phyloP scores from a whole-genome alignment of 1,284 basidiomycete species.

The Earliella scabrosa region DNA sequence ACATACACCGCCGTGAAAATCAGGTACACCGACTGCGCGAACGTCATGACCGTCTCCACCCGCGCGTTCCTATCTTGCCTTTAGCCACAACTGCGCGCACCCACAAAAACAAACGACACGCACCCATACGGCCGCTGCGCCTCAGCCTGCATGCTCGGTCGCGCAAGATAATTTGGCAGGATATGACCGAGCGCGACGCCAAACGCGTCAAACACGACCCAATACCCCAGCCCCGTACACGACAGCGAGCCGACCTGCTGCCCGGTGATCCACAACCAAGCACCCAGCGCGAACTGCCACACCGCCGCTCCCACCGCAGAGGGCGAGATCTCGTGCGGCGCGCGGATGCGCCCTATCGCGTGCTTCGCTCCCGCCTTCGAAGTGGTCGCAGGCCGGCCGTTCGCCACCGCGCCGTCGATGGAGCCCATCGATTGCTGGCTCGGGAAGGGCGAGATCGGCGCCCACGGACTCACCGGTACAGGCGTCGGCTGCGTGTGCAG shows the following conservation, averaged over 20 bases:
- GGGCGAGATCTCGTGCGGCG: conserved; percentile 25
- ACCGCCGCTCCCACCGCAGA: conserved; percentile 35
- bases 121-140: conserved; percentile 71
- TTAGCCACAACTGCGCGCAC: background rate
- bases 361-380: conserved; percentile 20
- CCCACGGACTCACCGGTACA: conserved; percentile 58
- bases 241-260: conserved; percentile 89
- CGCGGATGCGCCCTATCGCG: conserved; percentile 27
- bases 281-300: conserved; percentile 64
- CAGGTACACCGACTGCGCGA: conserved; percentile 88
- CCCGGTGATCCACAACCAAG: conserved; percentile 87
- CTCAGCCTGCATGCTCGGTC: conserved; percentile 32
- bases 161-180: conserved; percentile 45
- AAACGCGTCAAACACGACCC: conserved; percentile 94
- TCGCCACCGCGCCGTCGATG: conserved; percentile 6
- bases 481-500: conserved; percentile 56
- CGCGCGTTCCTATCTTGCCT: conserved; percentile 62
- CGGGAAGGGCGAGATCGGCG: conserved; percentile 45
- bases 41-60: conserved; percentile 79
- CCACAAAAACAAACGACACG: conserved; percentile 32
- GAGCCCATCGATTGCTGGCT: conserved; percentile 15
- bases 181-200: conserved; percentile 69
- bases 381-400: conserved; percentile 4
- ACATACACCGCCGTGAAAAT: conserved; percentile 92
- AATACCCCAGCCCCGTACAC: conserved; percentile 91